Evolutionary conservation across 192 early-diverging fungal genomes (phyloP).

Genomic region (Coemansia sp.): DNA sequence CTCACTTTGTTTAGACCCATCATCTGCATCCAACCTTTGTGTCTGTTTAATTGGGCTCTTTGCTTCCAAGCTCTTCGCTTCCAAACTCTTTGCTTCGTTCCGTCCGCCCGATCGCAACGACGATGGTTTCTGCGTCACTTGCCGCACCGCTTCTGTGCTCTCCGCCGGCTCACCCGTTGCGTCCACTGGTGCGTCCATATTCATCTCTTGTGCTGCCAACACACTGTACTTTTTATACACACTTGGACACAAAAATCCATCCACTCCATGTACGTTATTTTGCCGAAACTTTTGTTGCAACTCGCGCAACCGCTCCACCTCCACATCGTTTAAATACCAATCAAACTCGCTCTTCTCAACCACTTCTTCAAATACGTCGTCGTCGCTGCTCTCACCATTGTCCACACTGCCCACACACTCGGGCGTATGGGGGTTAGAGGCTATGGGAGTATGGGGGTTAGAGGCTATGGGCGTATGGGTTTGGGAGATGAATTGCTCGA

Average conservation of each 20-base stretch:
- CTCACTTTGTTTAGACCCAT: background rate
- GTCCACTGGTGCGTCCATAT: too few relatives aligned
- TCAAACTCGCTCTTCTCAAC: background rate
- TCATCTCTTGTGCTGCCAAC: background rate
- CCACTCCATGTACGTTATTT: slow-evolving; percentile 7
- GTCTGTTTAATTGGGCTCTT: background rate
- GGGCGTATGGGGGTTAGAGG: slow-evolving; percentile 36
- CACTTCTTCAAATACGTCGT: slow-evolving; percentile 34
- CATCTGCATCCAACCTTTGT: too few relatives aligned
- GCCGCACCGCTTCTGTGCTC: too few relatives aligned
- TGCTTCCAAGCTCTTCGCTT: background rate
- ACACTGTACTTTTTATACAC: slow-evolving; percentile 41
- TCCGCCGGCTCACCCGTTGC: too few relatives aligned
- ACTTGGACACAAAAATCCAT: slow-evolving; percentile 29
- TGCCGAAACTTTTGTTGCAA: slow-evolving; percentile 31
- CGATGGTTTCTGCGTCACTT: slow-evolving; percentile 34
- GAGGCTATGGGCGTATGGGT: slow-evolving; percentile 38
- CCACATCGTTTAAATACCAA: background rate
- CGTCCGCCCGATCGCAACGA: slow-evolving; percentile 22
- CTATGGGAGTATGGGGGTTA: slow-evolving; percentile 31
- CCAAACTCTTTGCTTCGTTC: background rate
- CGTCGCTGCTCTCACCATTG: slow-evolving; percentile 4
- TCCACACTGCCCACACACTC: background rate
- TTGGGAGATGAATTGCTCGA: slow-evolving; percentile 47
- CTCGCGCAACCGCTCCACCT: slow-evolving; percentile 10